phyloP scores from a whole-genome alignment of 352 stramenopile genomes.

The Blastocystis sp. region DNA sequence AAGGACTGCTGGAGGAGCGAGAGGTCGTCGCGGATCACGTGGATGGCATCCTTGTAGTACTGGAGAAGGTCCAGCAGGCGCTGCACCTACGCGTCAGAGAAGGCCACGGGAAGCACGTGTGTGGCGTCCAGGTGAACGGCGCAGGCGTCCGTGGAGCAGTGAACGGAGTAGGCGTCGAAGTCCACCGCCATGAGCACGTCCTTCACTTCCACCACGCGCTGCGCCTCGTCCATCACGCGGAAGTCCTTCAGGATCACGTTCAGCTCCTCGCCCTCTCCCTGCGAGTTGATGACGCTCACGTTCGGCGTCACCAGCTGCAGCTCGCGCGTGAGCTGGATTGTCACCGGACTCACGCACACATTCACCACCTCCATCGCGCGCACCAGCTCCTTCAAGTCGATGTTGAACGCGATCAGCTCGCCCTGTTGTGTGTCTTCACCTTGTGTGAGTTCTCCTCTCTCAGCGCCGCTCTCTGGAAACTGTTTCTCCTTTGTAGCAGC shows the following conservation, averaged over 20 bases:
- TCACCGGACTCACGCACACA: background rate
- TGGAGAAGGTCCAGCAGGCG: background rate
- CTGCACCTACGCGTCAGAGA: background rate
- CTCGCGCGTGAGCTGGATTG: background rate
- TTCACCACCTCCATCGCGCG: background rate
- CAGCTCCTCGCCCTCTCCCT: background rate
- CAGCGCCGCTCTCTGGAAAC: background rate
- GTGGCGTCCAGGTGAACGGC: background rate
- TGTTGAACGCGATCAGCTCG: background rate
- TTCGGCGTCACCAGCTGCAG: background rate
- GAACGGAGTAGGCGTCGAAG: conserved; percentile 18
- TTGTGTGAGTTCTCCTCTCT: background rate
- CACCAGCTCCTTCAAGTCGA: background rate
- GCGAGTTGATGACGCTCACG: background rate
- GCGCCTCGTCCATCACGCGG: background rate
- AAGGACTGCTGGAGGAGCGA: conserved; percentile 3
- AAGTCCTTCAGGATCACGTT: background rate
- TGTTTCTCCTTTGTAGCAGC: too few species aligned
- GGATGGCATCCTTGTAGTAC: background rate
- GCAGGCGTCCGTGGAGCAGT: conserved; percentile 1
- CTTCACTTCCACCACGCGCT: background rate
- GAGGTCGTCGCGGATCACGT: background rate
- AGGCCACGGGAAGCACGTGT: background rate
- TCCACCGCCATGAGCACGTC: background rate
- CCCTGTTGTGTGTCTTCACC: background rate